Base-by-base conservation (phyloP, 306 rosid genomes). In the Arachis hypogaea region DNA sequence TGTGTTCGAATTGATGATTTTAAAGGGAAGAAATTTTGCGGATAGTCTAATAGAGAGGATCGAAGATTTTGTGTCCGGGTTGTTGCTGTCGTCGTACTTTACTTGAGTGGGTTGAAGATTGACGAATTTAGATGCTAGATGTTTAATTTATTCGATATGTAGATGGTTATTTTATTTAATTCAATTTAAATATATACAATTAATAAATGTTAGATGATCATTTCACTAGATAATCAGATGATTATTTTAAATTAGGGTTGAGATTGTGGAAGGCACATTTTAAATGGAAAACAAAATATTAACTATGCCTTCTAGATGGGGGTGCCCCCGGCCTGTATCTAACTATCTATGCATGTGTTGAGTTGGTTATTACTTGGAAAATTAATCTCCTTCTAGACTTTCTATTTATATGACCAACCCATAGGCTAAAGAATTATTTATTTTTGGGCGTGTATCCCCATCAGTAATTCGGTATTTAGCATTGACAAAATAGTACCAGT, bases 91-190 rank as follows among this genome's bases (percentile, higher is more conserved):
- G 0, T 85, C 91, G 3, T 93, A 91, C 79, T 93, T 93, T 7
- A 97, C 98, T 85, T 97, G 0, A 93, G 97, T 9, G 97, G 96
- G 41, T 85, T 93, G 84, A 93, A 91, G 68, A 93, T 97, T 0
- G 80, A 93, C 36, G 91, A 22, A 22, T 22, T 22, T 22, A 22
- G 28, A 22, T 22, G 28, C 28, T 22, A 22, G 28, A 22, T 22
- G 28, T 22, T 22, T 1, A 22, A 22, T 22, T 22, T 22, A 22
- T 1, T 22, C 1, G 28, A 1, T 22, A 22, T 22, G 28, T 22
- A 22, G 28, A 22, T 22, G 28, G 28, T 22, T 22, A 22, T 22
- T 22, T 22, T 22, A 1, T 22, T 22, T 22, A 1, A 22, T 22
- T 22, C 28, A 22, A 1, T 22, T 1, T 22, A 22, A 22, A 22